Percentiles rank a stretch among this genome's conserved stretches.
Evolutionary conservation across 1,284 basidiomycete species (phyloP).

Genomic region (Irpex lacteus): DNA sequence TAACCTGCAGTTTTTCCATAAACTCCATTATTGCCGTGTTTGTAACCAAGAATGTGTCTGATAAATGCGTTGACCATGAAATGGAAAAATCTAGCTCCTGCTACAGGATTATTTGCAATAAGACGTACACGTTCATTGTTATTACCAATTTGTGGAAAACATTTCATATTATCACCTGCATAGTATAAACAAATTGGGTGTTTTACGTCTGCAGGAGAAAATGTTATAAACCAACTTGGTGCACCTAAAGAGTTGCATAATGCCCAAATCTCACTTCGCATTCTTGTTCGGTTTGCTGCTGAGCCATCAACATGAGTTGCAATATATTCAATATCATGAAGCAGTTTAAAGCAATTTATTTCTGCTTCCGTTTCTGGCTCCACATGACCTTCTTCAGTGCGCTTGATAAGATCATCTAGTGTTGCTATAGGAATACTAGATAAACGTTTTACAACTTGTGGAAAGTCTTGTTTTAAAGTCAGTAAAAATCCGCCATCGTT

Average conservation of each 20-base stretch:
- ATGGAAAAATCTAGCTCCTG: constrained; percentile 10
- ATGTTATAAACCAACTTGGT: not conserved
- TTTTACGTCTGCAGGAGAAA: not conserved
- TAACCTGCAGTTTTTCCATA: constrained; percentile 29
- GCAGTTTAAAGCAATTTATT: not conserved
- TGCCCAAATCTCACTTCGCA: not conserved
- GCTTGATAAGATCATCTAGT: not conserved
- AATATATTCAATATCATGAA: not conserved
- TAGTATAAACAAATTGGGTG: not conserved
- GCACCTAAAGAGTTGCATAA: not conserved
- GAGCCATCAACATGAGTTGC: not conserved
- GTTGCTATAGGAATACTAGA: not conserved
- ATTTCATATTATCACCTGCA: not conserved
- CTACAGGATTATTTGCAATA: constrained; percentile 31
- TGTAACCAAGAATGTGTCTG: constrained; percentile 25
- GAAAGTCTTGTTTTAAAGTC: not conserved
- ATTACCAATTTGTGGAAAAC: not conserved
- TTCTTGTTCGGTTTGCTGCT: not conserved
- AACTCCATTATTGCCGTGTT: constrained; percentile 17
- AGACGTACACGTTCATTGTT: constrained; percentile 5
- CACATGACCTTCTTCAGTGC: not conserved
- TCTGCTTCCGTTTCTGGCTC: not conserved
- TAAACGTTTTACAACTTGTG: not conserved
- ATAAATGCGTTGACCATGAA: constrained; percentile 24
- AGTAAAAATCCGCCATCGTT: not conserved